These are phyloP conservation scores for Blumeriella jaapii DNA, from an alignment of 2,329 filamentous ascomycete species.

Conservation along the genomic window DNA sequence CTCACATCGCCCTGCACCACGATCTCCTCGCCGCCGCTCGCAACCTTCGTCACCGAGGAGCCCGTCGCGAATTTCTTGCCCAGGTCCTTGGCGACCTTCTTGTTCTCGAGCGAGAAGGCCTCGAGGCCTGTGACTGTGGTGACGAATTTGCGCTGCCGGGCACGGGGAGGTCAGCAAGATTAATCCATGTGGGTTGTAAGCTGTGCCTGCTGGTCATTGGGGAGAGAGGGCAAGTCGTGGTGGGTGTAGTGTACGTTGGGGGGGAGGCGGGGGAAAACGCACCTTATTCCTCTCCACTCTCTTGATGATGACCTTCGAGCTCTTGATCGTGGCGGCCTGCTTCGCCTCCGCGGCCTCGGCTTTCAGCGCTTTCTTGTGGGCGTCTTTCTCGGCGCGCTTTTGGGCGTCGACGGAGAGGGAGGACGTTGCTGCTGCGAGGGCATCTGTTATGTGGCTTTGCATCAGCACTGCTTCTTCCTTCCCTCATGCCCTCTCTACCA, in stretches of 20 bases:
- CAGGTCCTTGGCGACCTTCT: constrained; percentile 92
- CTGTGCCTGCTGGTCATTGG: too few species aligned
- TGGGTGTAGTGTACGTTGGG: neutral
- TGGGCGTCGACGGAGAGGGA: constrained; percentile 83
- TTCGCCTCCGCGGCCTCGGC: constrained; percentile 79
- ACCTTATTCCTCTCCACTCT: constrained; percentile 89
- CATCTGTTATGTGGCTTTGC: constrained; percentile 40
- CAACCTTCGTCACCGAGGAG: constrained; percentile 78
- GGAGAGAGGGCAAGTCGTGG: too few species aligned
- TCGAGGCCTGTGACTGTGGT: constrained; percentile 88
- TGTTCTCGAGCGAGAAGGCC: constrained; percentile 81
- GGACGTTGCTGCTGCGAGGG: constrained; percentile 71
- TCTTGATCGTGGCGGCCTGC: constrained; percentile 65
- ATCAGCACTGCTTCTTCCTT: constrained; percentile 1
- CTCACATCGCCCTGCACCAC: constrained; percentile 96
- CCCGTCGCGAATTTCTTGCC: constrained; percentile 99
- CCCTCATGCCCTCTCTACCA: too few species aligned
- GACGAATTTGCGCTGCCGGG: constrained; percentile 67
- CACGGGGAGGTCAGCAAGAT: too few species aligned
- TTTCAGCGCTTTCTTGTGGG: constrained; percentile 92
- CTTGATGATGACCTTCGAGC: constrained; percentile 81
- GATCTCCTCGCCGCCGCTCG: constrained; percentile 85
- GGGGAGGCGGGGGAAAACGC: neutral
- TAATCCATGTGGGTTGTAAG: too few species aligned
- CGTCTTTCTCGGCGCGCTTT: constrained; percentile 91